Conservation (phyloP, 1,284 basidiomycete genomes). For the Ceratobasidium sp. region DNA sequence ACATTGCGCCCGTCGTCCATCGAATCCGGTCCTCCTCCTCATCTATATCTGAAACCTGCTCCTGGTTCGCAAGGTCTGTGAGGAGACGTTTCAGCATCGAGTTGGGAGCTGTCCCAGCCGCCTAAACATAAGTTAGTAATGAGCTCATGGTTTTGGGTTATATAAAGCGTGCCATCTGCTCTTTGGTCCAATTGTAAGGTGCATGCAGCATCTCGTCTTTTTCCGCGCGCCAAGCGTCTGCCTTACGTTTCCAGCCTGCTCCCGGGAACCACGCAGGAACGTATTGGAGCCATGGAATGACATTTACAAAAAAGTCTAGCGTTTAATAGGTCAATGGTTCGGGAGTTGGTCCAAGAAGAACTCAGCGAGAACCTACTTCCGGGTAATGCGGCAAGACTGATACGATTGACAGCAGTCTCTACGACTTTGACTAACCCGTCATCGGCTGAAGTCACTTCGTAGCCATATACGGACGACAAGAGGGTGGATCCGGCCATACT, state of each 20-base stretch:
- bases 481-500: conserved; percentile 18
- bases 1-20: conserved; percentile 20
- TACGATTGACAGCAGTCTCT: conserved; percentile 8
- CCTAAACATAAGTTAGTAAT: neutral
- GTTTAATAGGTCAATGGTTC: neutral
- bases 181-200: conserved; percentile 22
- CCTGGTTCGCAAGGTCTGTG: neutral
- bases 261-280: conserved; percentile 28
- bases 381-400: conserved; percentile 18
- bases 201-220: conserved; percentile 1
- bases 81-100: conserved; percentile 33
- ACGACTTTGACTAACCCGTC: conserved; percentile 35
- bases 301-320: conserved; percentile 15
- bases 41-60: neutral
- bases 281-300: conserved; percentile 16
- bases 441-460: conserved; percentile 35
- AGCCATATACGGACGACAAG: conserved; percentile 35
- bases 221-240: conserved; percentile 10
- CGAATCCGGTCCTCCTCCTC: conserved; percentile 12
- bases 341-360: too few species aligned
- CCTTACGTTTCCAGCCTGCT: conserved; percentile 16
- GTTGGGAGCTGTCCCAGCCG: conserved; percentile 16
- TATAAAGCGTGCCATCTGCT: neutral
- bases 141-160: neutral
- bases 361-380: too few species aligned